Percentiles rank a stretch among this genome's conserved stretches.
phyloP scores from a whole-genome alignment of 495 filamentous ascomycete species.

The Lepidopterella palustris region DNA sequence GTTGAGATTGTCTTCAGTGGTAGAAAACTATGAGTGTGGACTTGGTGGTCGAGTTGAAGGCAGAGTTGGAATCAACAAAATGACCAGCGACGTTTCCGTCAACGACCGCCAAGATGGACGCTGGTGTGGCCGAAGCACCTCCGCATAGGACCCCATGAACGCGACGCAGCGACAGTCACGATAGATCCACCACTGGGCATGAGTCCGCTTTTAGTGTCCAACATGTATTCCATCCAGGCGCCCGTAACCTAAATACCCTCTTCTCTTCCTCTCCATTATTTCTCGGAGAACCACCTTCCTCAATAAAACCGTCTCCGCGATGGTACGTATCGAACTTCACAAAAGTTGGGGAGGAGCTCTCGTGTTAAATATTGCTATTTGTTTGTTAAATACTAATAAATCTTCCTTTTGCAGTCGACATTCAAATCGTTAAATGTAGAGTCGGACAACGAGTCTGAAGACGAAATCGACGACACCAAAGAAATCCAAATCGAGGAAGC shows the following conservation, averaged over 20 bases:
- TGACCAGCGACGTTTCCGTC: background rate
- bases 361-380: too few relatives aligned
- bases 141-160: background rate
- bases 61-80: background rate
- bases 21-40: background rate
- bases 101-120: background rate
- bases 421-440: conserved; percentile 88
- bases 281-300: background rate
- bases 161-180: background rate
- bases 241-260: background rate
- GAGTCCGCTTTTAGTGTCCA: background rate
- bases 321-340: conserved; percentile 16
- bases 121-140: background rate
- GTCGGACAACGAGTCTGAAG: conserved; percentile 80
- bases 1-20: background rate
- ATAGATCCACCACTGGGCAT: background rate
- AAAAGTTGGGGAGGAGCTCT: background rate
- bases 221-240: background rate
- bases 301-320: background rate
- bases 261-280: background rate
- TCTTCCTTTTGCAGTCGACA: conserved; percentile 38
- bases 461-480: conserved; percentile 89
- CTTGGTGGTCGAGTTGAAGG: background rate
- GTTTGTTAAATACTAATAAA: too few relatives aligned
- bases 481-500: conserved; percentile 97